A percentile compares a stretch with the other conserved stretches of the same genome.
Evolutionary conservation across 1,284 basidiomycete species (phyloP).

Genomic region (Fomitopsis betulina): DNA sequence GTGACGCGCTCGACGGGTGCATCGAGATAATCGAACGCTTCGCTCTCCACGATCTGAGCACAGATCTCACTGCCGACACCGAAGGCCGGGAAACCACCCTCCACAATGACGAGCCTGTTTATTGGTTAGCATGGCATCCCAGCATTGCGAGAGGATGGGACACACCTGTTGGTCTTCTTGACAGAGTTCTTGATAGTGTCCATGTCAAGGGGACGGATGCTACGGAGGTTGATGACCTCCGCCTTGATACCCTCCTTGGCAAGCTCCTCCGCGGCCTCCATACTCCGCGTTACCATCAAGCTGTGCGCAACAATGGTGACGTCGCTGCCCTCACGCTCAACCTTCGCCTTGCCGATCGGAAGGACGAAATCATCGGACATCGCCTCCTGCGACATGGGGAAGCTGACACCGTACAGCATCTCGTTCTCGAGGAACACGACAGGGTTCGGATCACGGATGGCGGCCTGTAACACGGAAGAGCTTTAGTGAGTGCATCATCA

Average conservation of each 20-base stretch:
- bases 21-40: constrained; percentile 96
- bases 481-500: not conserved
- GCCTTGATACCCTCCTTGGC: constrained; percentile 97
- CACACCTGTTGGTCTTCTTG: constrained; percentile 95
- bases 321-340: constrained; percentile 91
- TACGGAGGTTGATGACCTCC: constrained; percentile 97
- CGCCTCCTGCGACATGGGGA: constrained; percentile 93
- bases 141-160: not conserved
- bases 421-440: constrained; percentile 99
- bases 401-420: constrained; percentile 95
- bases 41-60: constrained; percentile 93
- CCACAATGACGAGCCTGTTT: constrained; percentile 82
- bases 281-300: constrained; percentile 89
- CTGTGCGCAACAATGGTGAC: constrained; percentile 96
- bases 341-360: constrained; percentile 97
- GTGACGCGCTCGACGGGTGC: constrained; percentile 97
- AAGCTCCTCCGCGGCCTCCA: constrained; percentile 90
- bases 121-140: not conserved
- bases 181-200: constrained; percentile 94
- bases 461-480: constrained; percentile 49
- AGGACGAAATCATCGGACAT: constrained; percentile 94
- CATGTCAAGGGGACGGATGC: constrained; percentile 94
- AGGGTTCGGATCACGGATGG: constrained; percentile 98
- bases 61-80: constrained; percentile 98
- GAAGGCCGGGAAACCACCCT: constrained; percentile 98